phyloP scores from a whole-genome alignment of 225 moss, liverwort and hornwort species.

The Pseudisothecium myosuroides region DNA sequence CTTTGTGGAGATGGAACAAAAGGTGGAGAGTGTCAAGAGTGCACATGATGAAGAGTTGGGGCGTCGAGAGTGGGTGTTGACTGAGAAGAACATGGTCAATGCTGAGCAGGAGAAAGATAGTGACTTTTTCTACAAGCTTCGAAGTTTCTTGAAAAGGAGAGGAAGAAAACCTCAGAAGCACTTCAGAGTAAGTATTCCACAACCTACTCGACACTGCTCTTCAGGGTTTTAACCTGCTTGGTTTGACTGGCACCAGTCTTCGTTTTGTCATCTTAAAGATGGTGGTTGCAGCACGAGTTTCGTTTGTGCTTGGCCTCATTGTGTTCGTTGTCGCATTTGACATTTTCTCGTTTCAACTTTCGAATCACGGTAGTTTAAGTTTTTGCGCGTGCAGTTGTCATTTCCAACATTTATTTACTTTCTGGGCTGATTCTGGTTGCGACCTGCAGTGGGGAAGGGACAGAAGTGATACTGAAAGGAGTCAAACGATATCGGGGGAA shows the following conservation, averaged over 20 bases:
- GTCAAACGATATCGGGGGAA: slow-evolving; percentile 16
- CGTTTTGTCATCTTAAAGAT: neutral
- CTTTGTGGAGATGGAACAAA: slow-evolving; percentile 41
- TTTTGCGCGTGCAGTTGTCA: neutral
- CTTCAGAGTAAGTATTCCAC: slow-evolving; percentile 17
- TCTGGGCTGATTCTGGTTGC: neutral
- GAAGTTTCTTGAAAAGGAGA: slow-evolving; percentile 60
- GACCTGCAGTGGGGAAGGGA: slow-evolving; percentile 33
- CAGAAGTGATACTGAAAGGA: slow-evolving; percentile 21
- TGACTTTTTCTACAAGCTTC: slow-evolving; percentile 60
- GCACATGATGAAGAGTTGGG: slow-evolving; percentile 29
- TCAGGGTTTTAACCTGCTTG: neutral
- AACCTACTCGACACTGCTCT: neutral
- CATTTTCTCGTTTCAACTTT: neutral
- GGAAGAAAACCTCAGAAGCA: slow-evolving; percentile 45
- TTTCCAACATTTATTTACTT: neutral
- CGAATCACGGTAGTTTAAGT: neutral
- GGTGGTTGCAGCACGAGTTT: neutral
- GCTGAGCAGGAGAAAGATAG: slow-evolving; percentile 33
- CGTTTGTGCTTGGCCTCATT: neutral
- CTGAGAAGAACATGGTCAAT: slow-evolving; percentile 26
- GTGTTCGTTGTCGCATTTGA: neutral
- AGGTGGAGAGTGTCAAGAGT: slow-evolving; percentile 3
- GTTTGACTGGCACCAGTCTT: neutral
- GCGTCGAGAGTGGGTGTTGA: slow-evolving; percentile 40